Percentiles rank a stretch among this genome's conserved stretches.
Conservation (phyloP, 805 yeast species). For the Dipodascopsis uninucleata region DNA sequence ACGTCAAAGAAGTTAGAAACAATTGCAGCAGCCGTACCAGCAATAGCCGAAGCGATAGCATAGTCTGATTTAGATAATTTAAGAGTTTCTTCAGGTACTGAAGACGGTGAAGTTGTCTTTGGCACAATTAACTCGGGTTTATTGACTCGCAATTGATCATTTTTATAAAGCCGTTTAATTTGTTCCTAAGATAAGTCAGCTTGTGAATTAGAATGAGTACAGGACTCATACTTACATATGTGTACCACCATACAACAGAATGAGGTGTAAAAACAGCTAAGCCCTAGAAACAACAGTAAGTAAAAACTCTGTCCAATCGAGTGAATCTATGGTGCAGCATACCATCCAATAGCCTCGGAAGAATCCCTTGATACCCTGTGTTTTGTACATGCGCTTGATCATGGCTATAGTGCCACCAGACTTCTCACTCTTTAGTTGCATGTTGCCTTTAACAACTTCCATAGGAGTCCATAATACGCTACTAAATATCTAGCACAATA, state of each 20-base stretch:
- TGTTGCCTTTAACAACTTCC: conserved; percentile 44
- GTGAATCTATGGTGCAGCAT: background rate
- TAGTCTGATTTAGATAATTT: conserved; percentile 19
- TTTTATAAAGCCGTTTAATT: conserved; percentile 11
- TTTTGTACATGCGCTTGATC: conserved; percentile 42
- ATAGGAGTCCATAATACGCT: conserved; percentile 43
- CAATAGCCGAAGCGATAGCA: conserved; percentile 36
- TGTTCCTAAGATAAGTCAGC: too few species aligned
- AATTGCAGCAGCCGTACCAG: conserved; percentile 38
- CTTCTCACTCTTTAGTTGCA: conserved; percentile 37
- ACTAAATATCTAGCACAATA: conserved; percentile 13
- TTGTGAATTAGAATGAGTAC: too few species aligned
- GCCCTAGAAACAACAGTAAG: conserved; percentile 31
- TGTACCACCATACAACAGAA: conserved; percentile 43
- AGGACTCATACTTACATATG: conserved; percentile 36
- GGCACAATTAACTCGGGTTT: too few species aligned
- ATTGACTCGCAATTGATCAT: too few species aligned
- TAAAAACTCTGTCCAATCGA: background rate
- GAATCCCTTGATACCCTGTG: conserved; percentile 73
- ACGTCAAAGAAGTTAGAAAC: conserved; percentile 42
- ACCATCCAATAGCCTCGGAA: conserved; percentile 64
- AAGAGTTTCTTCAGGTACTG: too few species aligned
- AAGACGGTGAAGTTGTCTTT: background rate
- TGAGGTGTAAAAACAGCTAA: conserved; percentile 43
- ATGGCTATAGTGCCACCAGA: conserved; percentile 27